phyloP scores from a whole-genome alignment of 163 green algal species.

The Chlamydomonas reinhardtii region DNA sequence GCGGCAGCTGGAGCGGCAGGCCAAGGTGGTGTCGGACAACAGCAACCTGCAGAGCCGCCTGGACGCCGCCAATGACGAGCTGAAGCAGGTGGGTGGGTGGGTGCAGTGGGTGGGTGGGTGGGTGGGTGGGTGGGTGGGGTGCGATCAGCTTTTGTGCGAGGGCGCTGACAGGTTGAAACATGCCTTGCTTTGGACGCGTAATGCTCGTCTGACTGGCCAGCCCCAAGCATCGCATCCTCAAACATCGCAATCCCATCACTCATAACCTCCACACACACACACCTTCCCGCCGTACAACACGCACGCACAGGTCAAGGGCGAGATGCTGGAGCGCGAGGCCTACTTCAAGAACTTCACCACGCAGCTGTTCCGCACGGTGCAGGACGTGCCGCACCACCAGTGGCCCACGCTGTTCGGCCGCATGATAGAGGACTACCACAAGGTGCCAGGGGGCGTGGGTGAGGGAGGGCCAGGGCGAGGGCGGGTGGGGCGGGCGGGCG shows the following conservation, averaged over 20 bases:
- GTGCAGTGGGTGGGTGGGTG: background rate
- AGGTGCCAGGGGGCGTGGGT: background rate
- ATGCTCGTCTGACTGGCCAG: no score
- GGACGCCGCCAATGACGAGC: constrained; percentile 20
- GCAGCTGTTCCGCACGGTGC: constrained; percentile 49
- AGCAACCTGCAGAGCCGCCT: constrained; percentile 21
- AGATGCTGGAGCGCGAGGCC: constrained; percentile 37
- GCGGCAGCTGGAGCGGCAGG: constrained; percentile 44
- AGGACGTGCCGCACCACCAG: constrained; percentile 43
- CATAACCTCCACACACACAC: background rate
- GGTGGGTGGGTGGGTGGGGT: background rate
- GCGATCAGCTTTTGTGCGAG: background rate
- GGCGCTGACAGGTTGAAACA: no score
- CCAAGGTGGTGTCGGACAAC: constrained; percentile 36
- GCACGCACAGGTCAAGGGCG: constrained; percentile 19
- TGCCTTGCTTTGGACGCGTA: no score
- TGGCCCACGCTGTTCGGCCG: constrained; percentile 52
- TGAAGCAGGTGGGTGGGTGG: constrained; percentile 2
- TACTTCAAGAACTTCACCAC: constrained; percentile 60
- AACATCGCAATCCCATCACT: no score
- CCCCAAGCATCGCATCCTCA: no score
- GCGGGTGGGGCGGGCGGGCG: background rate
- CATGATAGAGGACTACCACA: constrained; percentile 47
- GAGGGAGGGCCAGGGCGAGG: background rate
- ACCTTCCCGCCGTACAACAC: background rate